Conservation (phyloP, 2,329 filamentous ascomycete genomes). For the Tricladium varicosporioides region DNA sequence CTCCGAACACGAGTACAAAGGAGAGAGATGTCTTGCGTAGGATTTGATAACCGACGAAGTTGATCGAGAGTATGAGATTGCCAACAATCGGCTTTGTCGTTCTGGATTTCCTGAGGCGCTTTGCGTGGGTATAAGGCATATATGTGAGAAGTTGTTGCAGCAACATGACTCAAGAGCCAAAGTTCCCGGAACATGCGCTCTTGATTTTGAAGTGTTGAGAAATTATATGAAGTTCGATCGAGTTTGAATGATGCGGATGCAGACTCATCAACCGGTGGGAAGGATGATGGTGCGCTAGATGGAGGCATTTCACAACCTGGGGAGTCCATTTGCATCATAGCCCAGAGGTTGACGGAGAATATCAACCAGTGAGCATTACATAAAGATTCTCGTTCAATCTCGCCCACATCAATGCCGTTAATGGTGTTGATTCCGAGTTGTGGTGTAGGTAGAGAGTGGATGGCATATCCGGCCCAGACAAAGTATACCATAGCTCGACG, state of each 20-base stretch:
- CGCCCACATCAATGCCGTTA: slow-evolving; percentile 4
- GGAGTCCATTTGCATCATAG: slow-evolving; percentile 3
- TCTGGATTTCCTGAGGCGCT: neutral
- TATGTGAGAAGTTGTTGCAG: neutral
- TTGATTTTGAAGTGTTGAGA: slow-evolving; percentile 7
- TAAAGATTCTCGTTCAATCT: slow-evolving; percentile 5
- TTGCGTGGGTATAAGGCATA: neutral
- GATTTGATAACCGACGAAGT: neutral
- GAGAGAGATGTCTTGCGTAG: neutral
- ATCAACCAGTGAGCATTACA: slow-evolving; percentile 5
- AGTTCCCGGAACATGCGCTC: slow-evolving; percentile 8
- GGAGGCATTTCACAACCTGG: neutral
- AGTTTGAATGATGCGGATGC: slow-evolving; percentile 2
- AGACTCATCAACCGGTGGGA: neutral
- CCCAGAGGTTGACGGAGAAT: slow-evolving; percentile 8
- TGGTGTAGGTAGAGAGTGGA: slow-evolving; percentile 2
- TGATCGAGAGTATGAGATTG: slow-evolving; percentile 1
- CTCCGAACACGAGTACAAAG: neutral
- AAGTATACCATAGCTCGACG: slow-evolving; percentile 5
- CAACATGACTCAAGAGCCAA: slow-evolving; percentile 2
- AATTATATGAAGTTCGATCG: slow-evolving; percentile 5
- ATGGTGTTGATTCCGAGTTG: neutral
- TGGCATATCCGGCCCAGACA: slow-evolving; percentile 6
- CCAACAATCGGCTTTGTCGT: neutral
- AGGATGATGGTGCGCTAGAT: neutral